Conservation (phyloP, 148 eudicot species). For the Hydrangea macrophylla region DNA sequence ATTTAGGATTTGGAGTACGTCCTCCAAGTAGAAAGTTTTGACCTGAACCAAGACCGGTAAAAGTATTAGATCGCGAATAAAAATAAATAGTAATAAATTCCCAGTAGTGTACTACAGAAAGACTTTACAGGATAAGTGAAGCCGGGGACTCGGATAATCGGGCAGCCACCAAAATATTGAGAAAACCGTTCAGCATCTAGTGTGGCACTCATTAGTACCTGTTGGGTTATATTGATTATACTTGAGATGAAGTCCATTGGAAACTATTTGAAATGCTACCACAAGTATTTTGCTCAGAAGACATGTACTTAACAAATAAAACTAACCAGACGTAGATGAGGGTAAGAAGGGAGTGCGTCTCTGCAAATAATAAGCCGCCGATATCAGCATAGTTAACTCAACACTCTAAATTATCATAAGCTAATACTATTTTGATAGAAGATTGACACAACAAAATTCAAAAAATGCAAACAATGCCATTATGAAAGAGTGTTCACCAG, state of each 20-base stretch:
- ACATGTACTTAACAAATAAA: not conserved
- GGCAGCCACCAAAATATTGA: slow-evolving; percentile 90
- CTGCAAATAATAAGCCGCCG: slow-evolving; percentile 45
- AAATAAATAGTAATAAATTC: not conserved
- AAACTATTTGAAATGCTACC: not conserved
- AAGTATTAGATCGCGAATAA: slow-evolving; percentile 10
- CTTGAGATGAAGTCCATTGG: slow-evolving; percentile 14
- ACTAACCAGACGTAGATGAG: slow-evolving; percentile 82
- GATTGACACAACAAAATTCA: not conserved
- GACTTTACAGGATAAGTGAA: slow-evolving; percentile 91
- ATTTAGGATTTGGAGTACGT: slow-evolving; percentile 57
- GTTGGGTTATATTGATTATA: slow-evolving; percentile 18
- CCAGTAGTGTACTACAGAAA: not conserved
- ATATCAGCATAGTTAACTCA: slow-evolving; percentile 5
- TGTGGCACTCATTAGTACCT: slow-evolving; percentile 99
- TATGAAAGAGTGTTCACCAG: not conserved
- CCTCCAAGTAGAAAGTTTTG: slow-evolving; percentile 74
- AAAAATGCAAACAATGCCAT: not conserved
- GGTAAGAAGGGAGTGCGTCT: slow-evolving; percentile 84
- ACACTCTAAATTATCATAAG: not conserved
- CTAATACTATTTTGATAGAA: not conserved
- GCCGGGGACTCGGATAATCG: slow-evolving; percentile 87
- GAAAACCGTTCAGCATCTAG: slow-evolving; percentile 96
- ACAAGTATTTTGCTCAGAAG: not conserved
- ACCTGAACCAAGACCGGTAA: slow-evolving; percentile 51